Conservation (phyloP, 73 alveolate genomes). For the Paramecium tetraurelia region DNA sequence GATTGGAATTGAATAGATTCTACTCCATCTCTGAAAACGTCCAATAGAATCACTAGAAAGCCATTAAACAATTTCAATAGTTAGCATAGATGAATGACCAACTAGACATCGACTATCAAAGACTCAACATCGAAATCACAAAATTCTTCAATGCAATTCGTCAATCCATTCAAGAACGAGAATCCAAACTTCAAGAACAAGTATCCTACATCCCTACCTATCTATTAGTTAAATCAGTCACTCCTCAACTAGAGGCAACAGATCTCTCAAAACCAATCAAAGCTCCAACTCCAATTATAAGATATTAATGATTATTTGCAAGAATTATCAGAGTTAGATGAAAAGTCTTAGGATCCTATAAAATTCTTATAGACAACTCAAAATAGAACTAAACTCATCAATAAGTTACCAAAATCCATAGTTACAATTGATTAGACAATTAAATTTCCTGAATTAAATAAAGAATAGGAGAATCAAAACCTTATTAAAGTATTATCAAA, state of each 20-base stretch:
- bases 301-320: neutral
- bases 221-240: neutral
- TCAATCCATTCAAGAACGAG: neutral
- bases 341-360: neutral
- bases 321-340: neutral
- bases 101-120: neutral
- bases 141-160: neutral
- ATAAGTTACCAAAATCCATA: neutral
- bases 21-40: neutral
- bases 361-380: neutral
- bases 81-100: neutral
- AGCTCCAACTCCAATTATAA: neutral
- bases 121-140: neutral
- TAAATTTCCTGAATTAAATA: conserved; percentile 20
- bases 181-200: neutral
- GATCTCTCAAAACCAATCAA: neutral
- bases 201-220: neutral
- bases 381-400: neutral
- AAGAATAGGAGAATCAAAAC: neutral
- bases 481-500: neutral
- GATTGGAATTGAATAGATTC: neutral
- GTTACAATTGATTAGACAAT: neutral
- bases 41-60: neutral
- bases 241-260: neutral
- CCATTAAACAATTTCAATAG: neutral